Evolutionary conservation across 163 green algal genomes (phyloP), one percentile per base, ranked within the genome.

Genomic region (Volvox carteri): DNA sequence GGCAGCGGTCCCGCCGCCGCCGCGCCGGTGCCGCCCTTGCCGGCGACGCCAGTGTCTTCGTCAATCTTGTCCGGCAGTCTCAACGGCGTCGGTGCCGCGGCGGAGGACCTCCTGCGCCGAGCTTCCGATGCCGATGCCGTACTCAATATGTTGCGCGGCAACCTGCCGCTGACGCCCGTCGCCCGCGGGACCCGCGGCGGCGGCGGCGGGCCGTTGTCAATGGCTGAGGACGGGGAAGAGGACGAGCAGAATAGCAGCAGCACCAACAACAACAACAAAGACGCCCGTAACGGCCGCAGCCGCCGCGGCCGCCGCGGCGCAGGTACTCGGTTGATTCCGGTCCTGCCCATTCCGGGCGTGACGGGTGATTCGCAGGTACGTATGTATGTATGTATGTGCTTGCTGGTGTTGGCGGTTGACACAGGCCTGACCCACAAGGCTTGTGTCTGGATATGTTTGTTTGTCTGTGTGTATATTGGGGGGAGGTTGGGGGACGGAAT

Each of bases 81-180:
- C 21, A 67, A 67, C 48, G 50, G 16, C 11, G n/a, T 25, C 30
- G 33, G n/a, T 50, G 14, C 21, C 12, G 33, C 35, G 33, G 65
- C 83, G 30, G 83, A 88, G 25, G 83, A 88, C 21, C 37, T 88
- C 11, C 35, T 88, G 6, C 83, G 68, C 28, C 67, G 83, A 4
- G 83, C 83, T 1, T 21, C 35, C 30, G 30, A 88, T 37, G 83
- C 83, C 5, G 83, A 88, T 19, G 39, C 37, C 0, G 83, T 88
- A 14, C 50, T 88, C 3, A 68, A 60, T 21, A 88, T 88, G 83
- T 48, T 88, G 48, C 83, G 83, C 16, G 83, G 83, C 50, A 81
- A 88, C 50, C 67, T 88, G 50, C 83, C 83, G 46, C 50, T 88
- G 35, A 88, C 83, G 68, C 83, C 83, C 35, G 65, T 88, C 18